A percentile compares a stretch with the other conserved stretches of the same genome.
phyloP scores from a whole-genome alignment of 2,329 filamentous ascomycete species.

The Endothia cerciana region DNA sequence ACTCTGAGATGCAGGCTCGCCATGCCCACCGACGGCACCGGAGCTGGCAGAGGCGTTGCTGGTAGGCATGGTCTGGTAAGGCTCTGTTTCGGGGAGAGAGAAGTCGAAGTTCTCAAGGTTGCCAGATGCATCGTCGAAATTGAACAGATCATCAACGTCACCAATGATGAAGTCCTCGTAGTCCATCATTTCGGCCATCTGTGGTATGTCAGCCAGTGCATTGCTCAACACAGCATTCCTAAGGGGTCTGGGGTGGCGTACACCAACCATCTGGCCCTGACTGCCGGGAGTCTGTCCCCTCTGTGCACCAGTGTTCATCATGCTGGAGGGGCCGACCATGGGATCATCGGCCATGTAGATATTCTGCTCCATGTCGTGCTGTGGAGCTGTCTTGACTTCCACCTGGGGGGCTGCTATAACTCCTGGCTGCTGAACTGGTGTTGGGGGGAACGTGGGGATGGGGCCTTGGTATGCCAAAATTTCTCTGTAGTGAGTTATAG shows the following conservation, averaged over 20 bases:
- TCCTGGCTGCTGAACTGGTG: constrained; percentile 5
- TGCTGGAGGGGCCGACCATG: background rate
- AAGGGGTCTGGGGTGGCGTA: background rate
- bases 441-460: constrained; percentile 13
- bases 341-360: background rate
- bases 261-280: background rate
- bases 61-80: background rate
- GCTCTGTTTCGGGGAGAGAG: background rate
- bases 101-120: background rate
- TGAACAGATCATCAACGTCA: background rate
- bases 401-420: background rate
- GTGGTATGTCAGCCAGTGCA: background rate
- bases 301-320: background rate
- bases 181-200: background rate
- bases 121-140: background rate
- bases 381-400: background rate
- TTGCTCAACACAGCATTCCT: background rate
- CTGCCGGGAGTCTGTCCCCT: background rate
- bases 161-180: background rate
- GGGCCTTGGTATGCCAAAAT: constrained; percentile 20
- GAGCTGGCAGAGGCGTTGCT: background rate
- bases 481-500: background rate
- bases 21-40: background rate
- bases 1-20: background rate
- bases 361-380: background rate